Evolutionary conservation across 2,329 filamentous ascomycete species (phyloP), one percentile per base, ranked within the genome.

Genomic region (Cladosporium sp.): DNA sequence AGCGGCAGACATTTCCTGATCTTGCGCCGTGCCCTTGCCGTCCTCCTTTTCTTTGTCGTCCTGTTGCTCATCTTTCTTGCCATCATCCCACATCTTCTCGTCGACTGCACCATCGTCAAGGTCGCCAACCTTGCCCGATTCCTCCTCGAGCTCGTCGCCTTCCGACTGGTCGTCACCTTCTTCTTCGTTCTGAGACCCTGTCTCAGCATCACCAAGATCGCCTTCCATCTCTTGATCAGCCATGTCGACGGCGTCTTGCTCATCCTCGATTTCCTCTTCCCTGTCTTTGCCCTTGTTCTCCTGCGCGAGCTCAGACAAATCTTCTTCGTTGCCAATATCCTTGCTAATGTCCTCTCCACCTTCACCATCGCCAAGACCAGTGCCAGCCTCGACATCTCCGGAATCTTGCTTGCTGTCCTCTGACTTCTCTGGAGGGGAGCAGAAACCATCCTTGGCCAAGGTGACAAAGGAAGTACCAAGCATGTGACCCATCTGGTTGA

Each of bases 81-180:
- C 83, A 33, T 90, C 91, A 68, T 98, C 91, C 93, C 93, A 98
- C 80, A 97, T 90, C 75, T 97, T 98, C 72, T 98, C 94, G 65
- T 98, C 94, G 1, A 97, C 86, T 16, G 92, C 49, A 19, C 43
- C 43, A 35, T 45, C 49, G 70, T 96, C 88, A 9, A 97, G 90
- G 61, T 90, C 86, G 1, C 91, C 93, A 65, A 94, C 84, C 43
- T 74, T 72, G 8, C 88, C 85, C n/a, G 85, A 74, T 27, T 83
- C 79, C 38, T 83, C 79, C 20, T 86, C 78, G 27, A 82, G 79
- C 15, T 82, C 80, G 18, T 81, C 80, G 1, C 79, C 78, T 12
- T 78, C 80, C 18, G 58, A 59, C 27, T 60, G 58, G 13, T 64
- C 58, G 22, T 72, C 55, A 36, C 71, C 69, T 64, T 85, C 79